Conservation (phyloP, 2,329 filamentous ascomycete genomes). For the Diaporthe citrichinensis region DNA sequence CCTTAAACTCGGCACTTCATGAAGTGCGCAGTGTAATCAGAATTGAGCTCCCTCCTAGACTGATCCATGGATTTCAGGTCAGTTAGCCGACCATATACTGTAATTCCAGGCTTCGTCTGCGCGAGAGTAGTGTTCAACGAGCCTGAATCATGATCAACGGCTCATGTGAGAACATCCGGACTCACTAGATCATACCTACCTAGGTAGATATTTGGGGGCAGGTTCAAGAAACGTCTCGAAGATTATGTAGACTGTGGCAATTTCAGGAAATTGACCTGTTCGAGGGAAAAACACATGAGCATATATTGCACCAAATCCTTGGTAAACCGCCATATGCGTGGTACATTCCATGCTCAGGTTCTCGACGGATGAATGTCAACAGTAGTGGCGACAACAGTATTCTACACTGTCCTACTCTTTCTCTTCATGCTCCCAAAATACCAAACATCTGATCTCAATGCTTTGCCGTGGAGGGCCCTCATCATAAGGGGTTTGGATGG, state of each 20-base stretch:
- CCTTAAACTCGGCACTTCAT: not conserved
- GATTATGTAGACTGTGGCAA: not conserved
- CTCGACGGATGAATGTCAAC: not conserved
- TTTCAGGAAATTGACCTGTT: not conserved
- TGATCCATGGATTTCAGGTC: not conserved
- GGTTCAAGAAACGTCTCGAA: not conserved
- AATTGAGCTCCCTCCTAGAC: not conserved
- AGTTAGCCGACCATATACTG: not conserved
- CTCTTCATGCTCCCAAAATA: conserved; percentile 16
- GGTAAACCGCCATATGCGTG: not conserved
- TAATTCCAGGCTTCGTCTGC: not conserved
- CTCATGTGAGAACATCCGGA: not conserved
- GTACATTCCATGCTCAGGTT: not conserved
- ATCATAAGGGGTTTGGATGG: conserved; percentile 13
- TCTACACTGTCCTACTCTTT: conserved; percentile 5
- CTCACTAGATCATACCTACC: not conserved
- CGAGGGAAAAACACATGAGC: not conserved
- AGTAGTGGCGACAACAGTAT: not conserved
- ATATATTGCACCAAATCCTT: not conserved
- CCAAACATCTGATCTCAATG: conserved; percentile 38
- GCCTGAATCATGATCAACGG: not conserved
- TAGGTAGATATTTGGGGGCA: not conserved
- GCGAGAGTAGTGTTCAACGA: not conserved
- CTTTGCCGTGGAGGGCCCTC: conserved; percentile 30
- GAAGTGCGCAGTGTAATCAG: not conserved